Conservation (phyloP, 169 alveolate species). For the Plasmodium berghei region DNA sequence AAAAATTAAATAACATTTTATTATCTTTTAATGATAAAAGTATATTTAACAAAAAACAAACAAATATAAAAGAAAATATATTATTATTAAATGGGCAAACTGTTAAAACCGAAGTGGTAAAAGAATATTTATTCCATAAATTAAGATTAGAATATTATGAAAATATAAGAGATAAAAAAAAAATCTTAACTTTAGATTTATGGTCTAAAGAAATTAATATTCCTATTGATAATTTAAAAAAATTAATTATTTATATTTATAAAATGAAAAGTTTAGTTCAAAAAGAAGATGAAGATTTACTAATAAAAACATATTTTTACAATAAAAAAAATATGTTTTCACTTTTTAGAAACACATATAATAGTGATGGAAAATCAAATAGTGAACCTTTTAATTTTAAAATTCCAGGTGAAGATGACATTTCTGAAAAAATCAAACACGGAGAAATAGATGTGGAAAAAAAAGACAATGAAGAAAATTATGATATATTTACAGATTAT, state of each 20-base stretch:
- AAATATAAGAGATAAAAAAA: conserved; percentile 70
- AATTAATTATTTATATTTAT: conserved; percentile 66
- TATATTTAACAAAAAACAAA: conserved; percentile 25
- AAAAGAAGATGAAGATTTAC: conserved; percentile 73
- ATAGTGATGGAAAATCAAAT: neutral
- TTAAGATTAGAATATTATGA: conserved; percentile 74
- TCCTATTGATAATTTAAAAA: conserved; percentile 55
- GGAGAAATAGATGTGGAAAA: neutral
- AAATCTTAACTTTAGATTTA: conserved; percentile 54
- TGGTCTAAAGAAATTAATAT: conserved; percentile 76
- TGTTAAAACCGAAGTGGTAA: conserved; percentile 41
- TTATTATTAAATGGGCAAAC: conserved; percentile 67
- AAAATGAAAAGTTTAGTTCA: conserved; percentile 68
- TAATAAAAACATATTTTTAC: conserved; percentile 64
- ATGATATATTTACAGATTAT: conserved; percentile 40
- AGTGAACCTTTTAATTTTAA: conserved; percentile 5
- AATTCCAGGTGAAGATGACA: conserved; percentile 8
- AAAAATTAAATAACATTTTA: conserved; percentile 19
- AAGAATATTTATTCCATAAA: conserved; percentile 56
- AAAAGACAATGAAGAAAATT: neutral
- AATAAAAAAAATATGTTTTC: conserved; percentile 66
- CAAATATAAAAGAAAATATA: conserved; percentile 44
- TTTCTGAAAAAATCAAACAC: neutral
- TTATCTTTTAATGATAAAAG: conserved; percentile 41
- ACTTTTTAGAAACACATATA: conserved; percentile 30